These are phyloP conservation scores for Hypoxylon sp. DNA, from an alignment of 2,329 filamentous ascomycete species.

Conservation along the genomic window DNA sequence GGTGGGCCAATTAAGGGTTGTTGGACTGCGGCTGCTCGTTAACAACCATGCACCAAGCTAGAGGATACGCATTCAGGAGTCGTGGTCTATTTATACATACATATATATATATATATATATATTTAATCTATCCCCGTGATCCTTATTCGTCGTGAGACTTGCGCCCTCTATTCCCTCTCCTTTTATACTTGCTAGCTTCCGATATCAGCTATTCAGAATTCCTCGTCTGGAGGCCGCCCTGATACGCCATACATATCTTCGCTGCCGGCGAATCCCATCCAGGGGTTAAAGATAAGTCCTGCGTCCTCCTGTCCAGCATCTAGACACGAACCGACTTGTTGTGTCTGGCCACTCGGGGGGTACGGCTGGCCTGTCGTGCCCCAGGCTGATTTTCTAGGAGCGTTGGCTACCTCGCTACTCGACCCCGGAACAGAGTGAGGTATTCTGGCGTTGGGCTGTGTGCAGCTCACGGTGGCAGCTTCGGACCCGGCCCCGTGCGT, in stretches of 20 bases:
- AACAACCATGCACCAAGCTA: neutral
- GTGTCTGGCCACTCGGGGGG: neutral
- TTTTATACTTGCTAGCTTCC: neutral
- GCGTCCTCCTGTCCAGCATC: constrained; percentile 39
- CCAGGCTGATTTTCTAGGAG: constrained; percentile 13
- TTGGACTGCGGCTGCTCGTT: neutral
- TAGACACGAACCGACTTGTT: constrained; percentile 19
- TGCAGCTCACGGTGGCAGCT: neutral
- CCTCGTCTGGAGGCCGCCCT: constrained; percentile 28
- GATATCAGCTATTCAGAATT: constrained; percentile 34
- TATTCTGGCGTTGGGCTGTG: neutral
- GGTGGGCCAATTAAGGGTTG: neutral
- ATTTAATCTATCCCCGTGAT: neutral
- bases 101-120: neutral
- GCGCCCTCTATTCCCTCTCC: neutral
- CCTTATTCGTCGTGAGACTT: neutral
- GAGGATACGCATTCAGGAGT: neutral
- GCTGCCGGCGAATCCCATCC: constrained; percentile 42
- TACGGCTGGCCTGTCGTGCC: neutral
- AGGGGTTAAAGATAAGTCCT: constrained; percentile 42
- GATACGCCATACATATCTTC: constrained; percentile 40
- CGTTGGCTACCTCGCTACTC: neutral
- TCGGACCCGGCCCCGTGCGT: constrained; percentile 35
- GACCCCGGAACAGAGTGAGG: neutral
- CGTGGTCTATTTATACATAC: neutral